phyloP scores from a whole-genome alignment of 192 early-diverging fungal genomes.

The Dissophora globulifera region DNA sequence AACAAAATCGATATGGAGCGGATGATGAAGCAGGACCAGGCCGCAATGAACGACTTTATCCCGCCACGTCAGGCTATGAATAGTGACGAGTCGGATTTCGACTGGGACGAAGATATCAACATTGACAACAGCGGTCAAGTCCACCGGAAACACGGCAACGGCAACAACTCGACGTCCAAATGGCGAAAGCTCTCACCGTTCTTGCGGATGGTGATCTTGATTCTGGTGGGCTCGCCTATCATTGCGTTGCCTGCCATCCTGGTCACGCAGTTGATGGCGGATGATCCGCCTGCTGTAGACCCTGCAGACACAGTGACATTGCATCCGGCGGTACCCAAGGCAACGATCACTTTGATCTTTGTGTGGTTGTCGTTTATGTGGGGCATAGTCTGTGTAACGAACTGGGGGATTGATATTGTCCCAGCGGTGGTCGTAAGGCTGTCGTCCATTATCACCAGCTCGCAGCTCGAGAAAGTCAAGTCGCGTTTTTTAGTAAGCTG shows the following conservation, averaged over 20 bases:
- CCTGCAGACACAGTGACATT: not conserved
- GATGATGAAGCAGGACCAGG: constrained; percentile 48
- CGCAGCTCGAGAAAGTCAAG: constrained; percentile 25
- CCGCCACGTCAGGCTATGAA: constrained; percentile 52
- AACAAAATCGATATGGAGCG: constrained; percentile 51
- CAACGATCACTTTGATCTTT: constrained; percentile 34
- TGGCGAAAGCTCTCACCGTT: constrained; percentile 46
- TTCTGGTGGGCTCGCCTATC: constrained; percentile 26
- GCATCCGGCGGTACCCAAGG: constrained; percentile 17
- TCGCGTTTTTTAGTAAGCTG: constrained; percentile 33
- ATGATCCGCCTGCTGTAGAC: constrained; percentile 6
- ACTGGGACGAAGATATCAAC: constrained; percentile 46
- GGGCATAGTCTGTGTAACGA: constrained; percentile 42
- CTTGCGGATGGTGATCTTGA: constrained; percentile 31
- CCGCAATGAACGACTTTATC: constrained; percentile 52
- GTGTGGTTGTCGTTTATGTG: constrained; percentile 50
- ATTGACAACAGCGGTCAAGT: constrained; percentile 28
- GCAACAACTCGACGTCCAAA: not conserved
- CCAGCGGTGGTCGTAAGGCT: constrained; percentile 31
- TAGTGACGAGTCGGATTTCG: constrained; percentile 53
- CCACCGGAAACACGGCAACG: constrained; percentile 4
- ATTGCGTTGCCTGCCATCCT: constrained; percentile 39
- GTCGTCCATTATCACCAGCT: constrained; percentile 21
- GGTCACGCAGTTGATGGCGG: not conserved
- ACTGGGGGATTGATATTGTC: constrained; percentile 44